Evolutionary conservation across 495 filamentous ascomycete species (phyloP).

Genomic region (Letharia columbiana): DNA sequence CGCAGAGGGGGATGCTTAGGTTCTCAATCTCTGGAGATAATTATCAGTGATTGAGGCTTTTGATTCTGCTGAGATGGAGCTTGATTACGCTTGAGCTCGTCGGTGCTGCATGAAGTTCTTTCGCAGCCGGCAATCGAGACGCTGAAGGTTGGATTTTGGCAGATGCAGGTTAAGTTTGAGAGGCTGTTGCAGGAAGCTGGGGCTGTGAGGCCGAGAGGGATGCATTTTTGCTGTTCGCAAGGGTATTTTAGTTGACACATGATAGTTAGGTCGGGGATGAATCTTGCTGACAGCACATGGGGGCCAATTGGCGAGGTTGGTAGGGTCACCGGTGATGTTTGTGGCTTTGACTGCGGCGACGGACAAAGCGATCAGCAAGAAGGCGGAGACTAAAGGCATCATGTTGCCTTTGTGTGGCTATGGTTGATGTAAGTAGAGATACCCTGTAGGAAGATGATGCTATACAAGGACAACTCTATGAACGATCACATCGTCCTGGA

Average conservation of each 20-base stretch:
- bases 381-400: slow-evolving; percentile 26
- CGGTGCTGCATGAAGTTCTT: slow-evolving; percentile 7
- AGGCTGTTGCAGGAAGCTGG: slow-evolving; percentile 13
- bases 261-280: neutral
- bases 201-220: neutral
- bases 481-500: too few relatives aligned
- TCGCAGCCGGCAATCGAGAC: slow-evolving; percentile 15
- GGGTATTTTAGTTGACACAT: neutral
- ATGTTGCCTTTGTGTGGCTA: slow-evolving; percentile 23
- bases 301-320: slow-evolving; percentile 15
- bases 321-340: slow-evolving; percentile 15
- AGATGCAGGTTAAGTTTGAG: slow-evolving; percentile 15
- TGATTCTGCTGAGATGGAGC: neutral
- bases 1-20: slow-evolving; percentile 8
- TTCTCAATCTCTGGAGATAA: neutral
- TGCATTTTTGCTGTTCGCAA: slow-evolving; percentile 1
- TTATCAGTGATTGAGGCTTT: neutral
- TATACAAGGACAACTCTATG: too few relatives aligned
- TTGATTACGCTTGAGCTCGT: slow-evolving; percentile 4
- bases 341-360: neutral
- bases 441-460: neutral
- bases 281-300: slow-evolving; percentile 9
- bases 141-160: slow-evolving; percentile 1
- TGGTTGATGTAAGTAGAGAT: neutral
- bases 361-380: slow-evolving; percentile 1